A percentile compares a stretch with the other conserved stretches of the same genome.
phyloP scores from a whole-genome alignment of 768 basidiomycete species.

The Kwoniella botswanensis region DNA sequence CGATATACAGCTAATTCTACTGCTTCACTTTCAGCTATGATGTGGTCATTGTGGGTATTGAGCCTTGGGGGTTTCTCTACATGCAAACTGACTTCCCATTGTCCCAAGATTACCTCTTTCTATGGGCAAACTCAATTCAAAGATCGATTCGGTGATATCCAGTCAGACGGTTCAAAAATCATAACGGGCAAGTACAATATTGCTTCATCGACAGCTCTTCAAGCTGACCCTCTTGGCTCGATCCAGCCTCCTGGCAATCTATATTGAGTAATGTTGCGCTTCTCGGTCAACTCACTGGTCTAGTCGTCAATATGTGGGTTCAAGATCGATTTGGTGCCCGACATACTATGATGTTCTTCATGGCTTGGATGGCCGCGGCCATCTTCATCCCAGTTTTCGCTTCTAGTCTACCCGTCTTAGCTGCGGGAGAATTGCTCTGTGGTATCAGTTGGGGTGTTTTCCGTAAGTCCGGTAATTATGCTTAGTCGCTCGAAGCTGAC shows the following conservation, averaged over 20 bases:
- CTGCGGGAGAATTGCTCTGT: conserved; percentile 38
- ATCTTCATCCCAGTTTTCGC: conserved; percentile 42
- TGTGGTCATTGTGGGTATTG: background rate
- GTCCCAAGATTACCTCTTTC: conserved; percentile 31
- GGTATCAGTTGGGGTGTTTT: conserved; percentile 55
- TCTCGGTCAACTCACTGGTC: conserved; percentile 51
- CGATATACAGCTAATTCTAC: conserved; percentile 1
- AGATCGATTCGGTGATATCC: conserved; percentile 23
- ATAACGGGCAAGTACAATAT: conserved; percentile 16
- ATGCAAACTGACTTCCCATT: background rate
- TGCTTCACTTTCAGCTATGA: background rate
- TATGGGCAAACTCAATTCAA: conserved; percentile 42
- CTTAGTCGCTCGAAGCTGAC: background rate
- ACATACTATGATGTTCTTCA: conserved; percentile 33
- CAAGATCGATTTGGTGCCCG: conserved; percentile 42
- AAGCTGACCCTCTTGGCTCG: background rate
- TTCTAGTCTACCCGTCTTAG: conserved; percentile 30
- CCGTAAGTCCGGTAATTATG: conserved; percentile 12
- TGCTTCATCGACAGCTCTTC: background rate
- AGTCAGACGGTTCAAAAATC: conserved; percentile 16
- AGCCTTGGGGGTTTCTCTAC: background rate
- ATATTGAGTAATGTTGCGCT: conserved; percentile 51
- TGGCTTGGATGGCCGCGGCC: conserved; percentile 37
- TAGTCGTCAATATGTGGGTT: conserved; percentile 28
- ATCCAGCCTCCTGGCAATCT: conserved; percentile 57